A percentile compares a stretch with the other conserved stretches of the same genome.
These are phyloP conservation scores for Exophiala alcalophila DNA, from an alignment of 2,329 filamentous ascomycete species.

Conservation along the genomic window DNA sequence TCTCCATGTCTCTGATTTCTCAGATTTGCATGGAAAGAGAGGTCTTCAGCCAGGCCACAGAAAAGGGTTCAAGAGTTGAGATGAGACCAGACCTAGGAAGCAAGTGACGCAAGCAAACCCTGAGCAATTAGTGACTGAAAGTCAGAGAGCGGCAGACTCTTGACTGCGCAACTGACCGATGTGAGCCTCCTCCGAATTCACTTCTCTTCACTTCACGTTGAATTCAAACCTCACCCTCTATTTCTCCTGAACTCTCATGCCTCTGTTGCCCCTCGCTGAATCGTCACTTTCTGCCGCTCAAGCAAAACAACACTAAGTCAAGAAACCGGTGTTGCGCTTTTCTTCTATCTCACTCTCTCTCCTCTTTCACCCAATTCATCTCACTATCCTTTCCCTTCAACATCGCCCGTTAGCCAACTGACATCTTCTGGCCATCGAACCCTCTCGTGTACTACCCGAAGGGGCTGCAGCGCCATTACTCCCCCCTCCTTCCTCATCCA, in stretches of 20 bases:
- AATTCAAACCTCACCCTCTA: not conserved
- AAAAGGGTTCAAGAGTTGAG: not conserved
- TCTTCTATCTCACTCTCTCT: not conserved
- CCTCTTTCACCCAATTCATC: not conserved
- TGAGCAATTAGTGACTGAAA: too few relatives aligned
- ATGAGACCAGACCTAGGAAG: not conserved
- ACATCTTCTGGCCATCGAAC: not conserved
- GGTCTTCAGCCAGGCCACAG: conserved; percentile 4
- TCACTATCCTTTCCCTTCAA: conserved; percentile 1
- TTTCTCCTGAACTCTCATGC: not conserved
- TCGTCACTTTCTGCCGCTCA: not conserved
- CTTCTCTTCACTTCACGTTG: not conserved
- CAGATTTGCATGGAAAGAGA: not conserved
- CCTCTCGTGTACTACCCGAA: too few relatives aligned
- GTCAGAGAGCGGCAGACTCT: too few relatives aligned
- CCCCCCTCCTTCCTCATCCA: too few relatives aligned
- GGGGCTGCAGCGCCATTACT: too few relatives aligned
- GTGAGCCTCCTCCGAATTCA: not conserved
- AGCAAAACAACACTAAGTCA: not conserved
- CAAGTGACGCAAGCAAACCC: too few relatives aligned
- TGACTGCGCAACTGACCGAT: too few relatives aligned
- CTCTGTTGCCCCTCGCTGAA: not conserved
- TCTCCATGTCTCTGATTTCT: conserved; percentile 20
- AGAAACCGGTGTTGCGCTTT: not conserved
- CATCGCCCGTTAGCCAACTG: not conserved